phyloP scores from a whole-genome alignment of 179 eudicot genomes.

The Heliamphora pulchella region DNA sequence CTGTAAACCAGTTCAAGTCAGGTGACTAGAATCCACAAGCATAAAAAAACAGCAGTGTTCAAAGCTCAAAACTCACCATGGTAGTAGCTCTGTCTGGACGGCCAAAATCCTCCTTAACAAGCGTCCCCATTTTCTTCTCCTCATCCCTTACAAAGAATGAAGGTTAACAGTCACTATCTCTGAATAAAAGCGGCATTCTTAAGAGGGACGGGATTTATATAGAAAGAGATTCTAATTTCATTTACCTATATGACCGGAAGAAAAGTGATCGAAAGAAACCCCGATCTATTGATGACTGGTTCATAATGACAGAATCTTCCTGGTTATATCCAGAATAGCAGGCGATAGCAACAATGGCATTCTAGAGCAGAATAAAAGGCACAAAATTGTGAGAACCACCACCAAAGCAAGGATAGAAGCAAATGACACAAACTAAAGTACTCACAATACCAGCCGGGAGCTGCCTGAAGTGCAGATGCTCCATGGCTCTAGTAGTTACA shows the following conservation, averaged over 20 bases:
- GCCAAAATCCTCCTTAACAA: slow-evolving; percentile 83
- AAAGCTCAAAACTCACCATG: slow-evolving; percentile 38
- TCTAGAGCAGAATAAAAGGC: slow-evolving; percentile 28
- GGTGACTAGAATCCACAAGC: background rate
- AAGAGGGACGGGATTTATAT: no score
- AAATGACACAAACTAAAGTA: background rate
- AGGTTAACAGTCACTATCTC: slow-evolving; percentile 3
- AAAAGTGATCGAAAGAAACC: slow-evolving; percentile 83
- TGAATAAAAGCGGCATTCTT: background rate
- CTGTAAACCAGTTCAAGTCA: slow-evolving; percentile 21
- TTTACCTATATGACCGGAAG: slow-evolving; percentile 81
- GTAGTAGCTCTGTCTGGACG: slow-evolving; percentile 85
- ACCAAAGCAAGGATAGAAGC: background rate
- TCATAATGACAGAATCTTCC: slow-evolving; percentile 95
- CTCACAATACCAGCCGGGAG: slow-evolving; percentile 91
- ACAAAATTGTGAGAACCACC: background rate
- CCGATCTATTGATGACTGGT: slow-evolving; percentile 86
- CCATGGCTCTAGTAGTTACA: slow-evolving; percentile 95
- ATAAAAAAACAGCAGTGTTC: background rate
- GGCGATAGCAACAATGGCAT: slow-evolving; percentile 89
- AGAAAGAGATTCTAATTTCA: no score
- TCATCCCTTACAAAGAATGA: slow-evolving; percentile 49
- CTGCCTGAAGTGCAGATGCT: slow-evolving; percentile 89
- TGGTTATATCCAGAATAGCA: slow-evolving; percentile 95
- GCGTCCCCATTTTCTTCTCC: slow-evolving; percentile 94